A percentile compares a stretch with the other conserved stretches of the same genome.
Conservation (phyloP, 176 grass and related monocot species). For the Typha latifolia region DNA sequence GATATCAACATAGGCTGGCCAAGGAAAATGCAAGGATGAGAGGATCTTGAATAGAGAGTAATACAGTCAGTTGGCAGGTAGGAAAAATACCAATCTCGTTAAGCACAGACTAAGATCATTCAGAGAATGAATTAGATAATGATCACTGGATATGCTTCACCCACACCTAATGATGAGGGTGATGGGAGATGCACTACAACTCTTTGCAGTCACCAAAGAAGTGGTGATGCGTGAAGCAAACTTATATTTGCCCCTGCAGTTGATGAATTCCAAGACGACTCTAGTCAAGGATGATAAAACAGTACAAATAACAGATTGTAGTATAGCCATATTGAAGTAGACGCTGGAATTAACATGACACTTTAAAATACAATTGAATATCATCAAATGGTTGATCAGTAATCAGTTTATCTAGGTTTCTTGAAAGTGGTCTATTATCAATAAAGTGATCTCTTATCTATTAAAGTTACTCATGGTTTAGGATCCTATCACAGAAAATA, state of each 20-base stretch:
- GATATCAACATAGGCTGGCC: neutral
- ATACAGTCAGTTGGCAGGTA: neutral
- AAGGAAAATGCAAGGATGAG: neutral
- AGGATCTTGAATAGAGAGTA: neutral
- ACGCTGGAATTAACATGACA: too few relatives aligned
- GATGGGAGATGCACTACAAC: neutral
- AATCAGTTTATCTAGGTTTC: too few relatives aligned
- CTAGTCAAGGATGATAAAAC: too few relatives aligned
- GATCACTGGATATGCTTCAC: neutral
- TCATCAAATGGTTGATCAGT: too few relatives aligned
- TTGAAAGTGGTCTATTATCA: too few relatives aligned
- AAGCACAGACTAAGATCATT: neutral
- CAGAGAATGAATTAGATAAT: neutral
- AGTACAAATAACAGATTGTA: too few relatives aligned
- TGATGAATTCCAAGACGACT: too few relatives aligned
- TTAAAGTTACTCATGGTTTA: neutral
- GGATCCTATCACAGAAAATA: neutral
- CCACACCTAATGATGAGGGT: neutral
- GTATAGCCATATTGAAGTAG: too few relatives aligned
- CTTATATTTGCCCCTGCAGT: too few relatives aligned
- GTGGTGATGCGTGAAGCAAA: too few relatives aligned
- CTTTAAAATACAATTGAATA: too few relatives aligned
- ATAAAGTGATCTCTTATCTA: conserved; percentile 23
- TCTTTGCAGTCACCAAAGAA: neutral
- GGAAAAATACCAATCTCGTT: neutral